Base-by-base conservation (phyloP, 495 filamentous ascomycete species). In the Hyphodiscus hymeniophilus region DNA sequence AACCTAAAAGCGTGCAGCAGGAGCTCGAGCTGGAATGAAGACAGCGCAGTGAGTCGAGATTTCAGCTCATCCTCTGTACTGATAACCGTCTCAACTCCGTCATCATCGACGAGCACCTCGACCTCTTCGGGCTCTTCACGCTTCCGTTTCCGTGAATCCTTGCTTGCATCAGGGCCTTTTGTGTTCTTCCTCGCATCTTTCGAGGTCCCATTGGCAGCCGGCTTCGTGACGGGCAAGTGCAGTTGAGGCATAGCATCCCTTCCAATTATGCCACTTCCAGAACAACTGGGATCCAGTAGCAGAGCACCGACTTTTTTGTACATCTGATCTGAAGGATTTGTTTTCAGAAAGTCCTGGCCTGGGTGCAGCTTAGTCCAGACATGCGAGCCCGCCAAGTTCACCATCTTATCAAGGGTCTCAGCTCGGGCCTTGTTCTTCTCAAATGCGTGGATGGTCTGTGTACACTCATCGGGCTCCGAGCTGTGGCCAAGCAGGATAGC, bases 201-300 rank as follows among this genome's bases (percentile, higher is more conserved):
- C 1, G 51, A 42, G 20, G 18, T 16, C n/a, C 16, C 36, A 36
- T 15, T 17, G 5, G 24, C 18, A 17, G 15, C 26, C 4, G 42
- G 28, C 31, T 50, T 79, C 1, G 75, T 62, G 28, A 63, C 68
- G 1, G 69, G 75, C 24, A 74, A 62, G 43, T 77, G 69, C 10
- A 89, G 59, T 31, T 74, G 69, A 0, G 84, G 79, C 42, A 77
- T 70, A 45, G 89, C 87, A 32, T 94, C 84, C 10, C 92, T 76
- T 4, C 89, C 87, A 7, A 95, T 80, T 20, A 98, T 98, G 0
- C 92, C 92, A 59, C 87, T 94, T 0, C 92, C 92, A 0, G 89
- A 94, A 57, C 92, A 98, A 55, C 85, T 91, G 0, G 92, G 92
- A 62, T 98, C 94, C 0, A 98, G 75, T 3, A 98, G 67, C 20